These are phyloP conservation scores for Neurospora pannonica DNA, from an alignment of 495 filamentous ascomycete genomes.

Conservation along the genomic window DNA sequence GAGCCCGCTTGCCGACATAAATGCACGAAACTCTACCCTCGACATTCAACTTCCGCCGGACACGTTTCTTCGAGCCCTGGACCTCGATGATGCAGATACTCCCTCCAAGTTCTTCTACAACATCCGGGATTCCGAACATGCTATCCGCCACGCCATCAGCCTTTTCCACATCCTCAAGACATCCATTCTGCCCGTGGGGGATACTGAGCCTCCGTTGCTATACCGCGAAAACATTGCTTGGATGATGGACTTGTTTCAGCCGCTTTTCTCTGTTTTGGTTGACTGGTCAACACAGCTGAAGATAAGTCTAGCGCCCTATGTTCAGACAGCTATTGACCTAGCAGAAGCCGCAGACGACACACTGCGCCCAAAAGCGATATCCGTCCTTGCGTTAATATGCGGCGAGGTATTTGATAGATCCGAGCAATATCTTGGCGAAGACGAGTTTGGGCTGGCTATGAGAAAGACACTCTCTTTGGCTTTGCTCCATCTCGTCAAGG, in stretches of 20 bases:
- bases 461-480: conserved; percentile 16
- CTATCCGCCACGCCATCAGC: conserved; percentile 17
- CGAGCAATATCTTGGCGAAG: conserved; percentile 8
- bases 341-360: conserved; percentile 11
- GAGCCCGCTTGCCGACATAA: background rate
- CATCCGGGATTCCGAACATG: conserved; percentile 13
- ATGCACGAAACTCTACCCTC: background rate
- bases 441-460: conserved; percentile 5
- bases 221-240: conserved; percentile 20
- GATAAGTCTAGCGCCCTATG: conserved; percentile 9
- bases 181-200: background rate
- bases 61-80: conserved; percentile 7
- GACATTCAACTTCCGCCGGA: conserved; percentile 16
- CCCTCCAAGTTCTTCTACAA: conserved; percentile 10
- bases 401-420: conserved; percentile 15
- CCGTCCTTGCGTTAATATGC: conserved; percentile 22
- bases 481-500: conserved; percentile 24
- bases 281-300: conserved; percentile 18
- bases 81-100: background rate
- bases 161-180: conserved; percentile 14
- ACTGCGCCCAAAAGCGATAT: conserved; percentile 24
- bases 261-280: conserved; percentile 17
- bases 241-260: conserved; percentile 27
- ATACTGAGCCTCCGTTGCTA: conserved; percentile 4
- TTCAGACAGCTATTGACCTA: conserved; percentile 20